Conservation (phyloP, 129 eudicot genomes). For the Chrysanthemum lavandulifolium region DNA sequence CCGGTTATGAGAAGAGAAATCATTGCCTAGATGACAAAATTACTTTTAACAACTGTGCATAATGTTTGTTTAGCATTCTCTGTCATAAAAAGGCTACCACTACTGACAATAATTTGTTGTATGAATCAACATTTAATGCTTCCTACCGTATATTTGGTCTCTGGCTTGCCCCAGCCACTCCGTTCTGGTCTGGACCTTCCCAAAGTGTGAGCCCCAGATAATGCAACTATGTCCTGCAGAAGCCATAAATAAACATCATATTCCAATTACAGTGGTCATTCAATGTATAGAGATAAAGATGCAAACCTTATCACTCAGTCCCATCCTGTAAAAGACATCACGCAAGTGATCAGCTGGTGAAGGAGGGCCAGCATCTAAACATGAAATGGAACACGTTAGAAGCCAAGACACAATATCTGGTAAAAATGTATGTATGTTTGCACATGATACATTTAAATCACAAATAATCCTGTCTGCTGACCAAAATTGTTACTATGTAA, state of each 20-base stretch:
- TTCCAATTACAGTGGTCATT: conserved; percentile 4
- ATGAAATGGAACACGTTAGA: conserved; percentile 16
- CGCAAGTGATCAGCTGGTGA: conserved; percentile 95
- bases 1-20: background rate
- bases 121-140: conserved; percentile 8
- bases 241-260: conserved; percentile 5
- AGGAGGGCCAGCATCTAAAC: conserved; percentile 96
- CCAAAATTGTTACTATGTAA: too few relatives aligned
- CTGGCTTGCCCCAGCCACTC: conserved; percentile 99
- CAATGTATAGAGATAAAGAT: background rate
- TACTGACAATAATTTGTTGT: background rate
- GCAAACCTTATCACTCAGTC: conserved; percentile 82
- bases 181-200: conserved; percentile 99
- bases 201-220: conserved; percentile 96
- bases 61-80: background rate
- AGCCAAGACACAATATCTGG: background rate
- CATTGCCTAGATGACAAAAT: background rate
- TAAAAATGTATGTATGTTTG: background rate
- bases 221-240: conserved; percentile 89
- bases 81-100: background rate
- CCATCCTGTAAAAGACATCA: conserved; percentile 95
- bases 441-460: too few relatives aligned
- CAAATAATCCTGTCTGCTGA: too few relatives aligned
- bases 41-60: background rate
- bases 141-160: conserved; percentile 91